Conservation (phyloP, 2,329 filamentous ascomycete species). For the Claviceps arundinis region DNA sequence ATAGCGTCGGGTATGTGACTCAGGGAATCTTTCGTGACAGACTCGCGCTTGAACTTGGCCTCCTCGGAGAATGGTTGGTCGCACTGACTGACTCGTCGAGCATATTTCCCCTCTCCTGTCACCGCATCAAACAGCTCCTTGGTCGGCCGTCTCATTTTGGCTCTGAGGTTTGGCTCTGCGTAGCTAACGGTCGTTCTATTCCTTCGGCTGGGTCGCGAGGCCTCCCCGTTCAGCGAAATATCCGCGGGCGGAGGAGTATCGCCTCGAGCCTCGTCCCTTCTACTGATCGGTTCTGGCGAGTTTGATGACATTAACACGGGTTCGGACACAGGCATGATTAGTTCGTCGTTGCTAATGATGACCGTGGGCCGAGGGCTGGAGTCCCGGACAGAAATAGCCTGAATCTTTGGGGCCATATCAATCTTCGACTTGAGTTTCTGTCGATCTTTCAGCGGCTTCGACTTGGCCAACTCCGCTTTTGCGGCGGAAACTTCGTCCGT, state of each 20-base stretch:
- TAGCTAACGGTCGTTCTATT: constrained; percentile 61
- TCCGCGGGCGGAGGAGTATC: constrained; percentile 49
- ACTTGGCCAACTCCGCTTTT: constrained; percentile 23
- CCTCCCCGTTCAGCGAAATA: constrained; percentile 41
- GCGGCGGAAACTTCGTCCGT: constrained; percentile 24
- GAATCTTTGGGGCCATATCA: constrained; percentile 10
- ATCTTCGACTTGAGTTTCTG: constrained; percentile 17
- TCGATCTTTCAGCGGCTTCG: constrained; percentile 15
- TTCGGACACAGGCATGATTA: constrained; percentile 21
- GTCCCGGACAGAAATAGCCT: constrained; percentile 9
- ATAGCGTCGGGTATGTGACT: constrained; percentile 14
- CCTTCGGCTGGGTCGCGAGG: constrained; percentile 52
- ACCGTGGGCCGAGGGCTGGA: constrained; percentile 8
- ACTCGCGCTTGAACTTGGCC: constrained; percentile 21
- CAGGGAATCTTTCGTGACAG: constrained; percentile 17
- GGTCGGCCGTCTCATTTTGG: constrained; percentile 72
- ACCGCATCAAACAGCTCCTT: constrained; percentile 67
- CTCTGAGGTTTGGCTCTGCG: constrained; percentile 66
- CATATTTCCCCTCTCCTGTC: constrained; percentile 44
- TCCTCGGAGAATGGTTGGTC: constrained; percentile 15
- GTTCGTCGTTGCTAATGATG: constrained; percentile 8
- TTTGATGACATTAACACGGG: constrained; percentile 30
- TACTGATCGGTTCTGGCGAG: constrained; percentile 33
- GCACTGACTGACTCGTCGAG: constrained; percentile 27
- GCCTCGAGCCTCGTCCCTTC: constrained; percentile 20